These are phyloP conservation scores for Misopates orontium DNA, from an alignment of 257 asterid species.

Conservation along the genomic window DNA sequence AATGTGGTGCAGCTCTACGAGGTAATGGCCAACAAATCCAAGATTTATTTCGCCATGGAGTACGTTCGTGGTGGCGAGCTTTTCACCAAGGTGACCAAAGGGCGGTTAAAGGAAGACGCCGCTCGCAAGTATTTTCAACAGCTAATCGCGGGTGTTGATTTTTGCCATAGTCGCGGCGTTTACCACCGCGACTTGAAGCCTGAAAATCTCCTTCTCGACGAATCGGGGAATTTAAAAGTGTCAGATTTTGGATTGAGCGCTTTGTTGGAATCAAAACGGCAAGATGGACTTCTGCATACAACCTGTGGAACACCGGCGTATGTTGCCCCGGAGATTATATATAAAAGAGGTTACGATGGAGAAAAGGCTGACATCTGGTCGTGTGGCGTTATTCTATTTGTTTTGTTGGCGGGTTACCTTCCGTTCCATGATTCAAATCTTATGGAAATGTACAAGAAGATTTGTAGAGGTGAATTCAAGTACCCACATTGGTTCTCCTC, in stretches of 20 bases:
- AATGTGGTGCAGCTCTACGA: constrained; percentile 58
- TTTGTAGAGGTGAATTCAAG: constrained; percentile 54
- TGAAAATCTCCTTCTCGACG: constrained; percentile 48
- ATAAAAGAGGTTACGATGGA: constrained; percentile 56
- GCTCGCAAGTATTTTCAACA: constrained; percentile 59
- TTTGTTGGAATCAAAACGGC: constrained; percentile 42
- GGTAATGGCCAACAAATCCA: constrained; percentile 60
- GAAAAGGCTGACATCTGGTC: constrained; percentile 65
- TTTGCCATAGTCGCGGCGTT: constrained; percentile 60
- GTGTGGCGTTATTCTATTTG: constrained; percentile 52
- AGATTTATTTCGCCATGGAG: constrained; percentile 59
- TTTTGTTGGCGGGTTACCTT: constrained; percentile 48
- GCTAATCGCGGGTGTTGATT: constrained; percentile 51
- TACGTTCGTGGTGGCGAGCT: constrained; percentile 55
- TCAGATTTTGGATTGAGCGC: constrained; percentile 61
- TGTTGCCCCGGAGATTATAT: constrained; percentile 59
- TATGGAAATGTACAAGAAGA: constrained; percentile 46
- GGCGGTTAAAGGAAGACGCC: constrained; percentile 47
- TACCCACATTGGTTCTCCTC: constrained; percentile 64
- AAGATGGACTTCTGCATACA: constrained; percentile 52
- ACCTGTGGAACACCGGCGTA: constrained; percentile 60
- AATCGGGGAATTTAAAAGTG: constrained; percentile 48
- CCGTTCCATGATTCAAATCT: constrained; percentile 56
- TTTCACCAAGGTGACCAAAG: constrained; percentile 44
- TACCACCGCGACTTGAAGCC: constrained; percentile 57